phyloP scores from a whole-genome alignment of 306 rosid species.

The Crataegus laevigata region DNA sequence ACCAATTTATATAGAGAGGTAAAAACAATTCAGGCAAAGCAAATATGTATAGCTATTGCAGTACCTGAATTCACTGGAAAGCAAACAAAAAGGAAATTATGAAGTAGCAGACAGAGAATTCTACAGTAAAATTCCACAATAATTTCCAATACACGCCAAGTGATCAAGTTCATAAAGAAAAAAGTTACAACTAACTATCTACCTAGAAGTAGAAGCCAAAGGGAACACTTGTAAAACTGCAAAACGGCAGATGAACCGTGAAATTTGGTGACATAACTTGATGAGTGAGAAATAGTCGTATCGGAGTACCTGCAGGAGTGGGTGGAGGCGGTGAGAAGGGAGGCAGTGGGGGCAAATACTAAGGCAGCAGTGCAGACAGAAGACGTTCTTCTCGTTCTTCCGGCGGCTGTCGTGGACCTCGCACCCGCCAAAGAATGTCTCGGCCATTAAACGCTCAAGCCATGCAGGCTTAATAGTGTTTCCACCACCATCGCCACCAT shows the following conservation, averaged over 20 bases:
- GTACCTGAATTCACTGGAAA: neutral
- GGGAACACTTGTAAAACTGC: neutral
- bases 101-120: neutral
- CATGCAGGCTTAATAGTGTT: conserved; percentile 72
- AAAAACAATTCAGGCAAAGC: neutral
- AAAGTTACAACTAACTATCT: neutral
- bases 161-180: neutral
- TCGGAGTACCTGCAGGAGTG: conserved; percentile 79
- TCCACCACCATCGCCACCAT: conserved; percentile 4
- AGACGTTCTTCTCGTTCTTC: conserved; percentile 96
- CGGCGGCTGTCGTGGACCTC: conserved; percentile 71
- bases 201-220: neutral
- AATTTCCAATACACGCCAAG: neutral
- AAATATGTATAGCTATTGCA: neutral
- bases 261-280: neutral
- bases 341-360: conserved; percentile 94
- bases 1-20: neutral
- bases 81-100: neutral
- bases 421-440: conserved; percentile 90
- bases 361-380: conserved; percentile 84
- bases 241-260: neutral
- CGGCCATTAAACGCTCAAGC: conserved; percentile 67
- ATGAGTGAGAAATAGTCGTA: neutral
- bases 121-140: neutral
- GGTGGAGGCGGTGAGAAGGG: conserved; percentile 65